phyloP scores from a whole-genome alignment of 2,329 filamentous ascomycete species.

The Arthrobotrys entomopaga region DNA sequence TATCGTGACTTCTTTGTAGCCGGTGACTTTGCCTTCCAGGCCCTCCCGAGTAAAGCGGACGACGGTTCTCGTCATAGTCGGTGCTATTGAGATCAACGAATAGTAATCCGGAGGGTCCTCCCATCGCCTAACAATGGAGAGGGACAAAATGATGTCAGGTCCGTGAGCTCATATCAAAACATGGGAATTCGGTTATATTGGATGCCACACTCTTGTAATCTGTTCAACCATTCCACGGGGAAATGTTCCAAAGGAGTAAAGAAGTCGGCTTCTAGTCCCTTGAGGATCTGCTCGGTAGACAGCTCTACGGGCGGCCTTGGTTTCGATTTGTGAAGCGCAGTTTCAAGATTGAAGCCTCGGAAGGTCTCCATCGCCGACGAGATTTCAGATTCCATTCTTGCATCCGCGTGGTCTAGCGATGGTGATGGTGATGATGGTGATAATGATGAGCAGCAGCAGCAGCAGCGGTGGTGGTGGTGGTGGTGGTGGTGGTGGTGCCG shows the following conservation, averaged over 20 bases:
- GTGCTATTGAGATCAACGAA: constrained; percentile 76
- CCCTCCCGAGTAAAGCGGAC: constrained; percentile 92
- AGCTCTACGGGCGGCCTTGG: constrained; percentile 22
- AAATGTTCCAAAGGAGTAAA: constrained; percentile 82
- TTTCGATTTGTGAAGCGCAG: constrained; percentile 14
- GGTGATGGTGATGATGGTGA: constrained; percentile 20
- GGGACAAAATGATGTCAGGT: constrained; percentile 32
- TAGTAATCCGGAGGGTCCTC: constrained; percentile 79
- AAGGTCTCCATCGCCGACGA: constrained; percentile 24
- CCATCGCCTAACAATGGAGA: constrained; percentile 70
- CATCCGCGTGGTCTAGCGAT: not conserved
- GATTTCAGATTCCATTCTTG: constrained; percentile 37
- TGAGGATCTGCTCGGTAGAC: constrained; percentile 20
- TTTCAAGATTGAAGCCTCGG: constrained; percentile 14
- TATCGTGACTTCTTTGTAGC: constrained; percentile 92
- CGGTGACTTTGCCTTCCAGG: constrained; percentile 88
- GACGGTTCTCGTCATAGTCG: constrained; percentile 92
- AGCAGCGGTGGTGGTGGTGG: not conserved
- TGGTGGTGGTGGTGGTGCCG: constrained; percentile 23
- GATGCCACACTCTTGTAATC: constrained; percentile 76
- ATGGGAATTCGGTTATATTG: constrained; percentile 58
- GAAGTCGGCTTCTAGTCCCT: constrained; percentile 76
- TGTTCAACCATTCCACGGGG: constrained; percentile 85
- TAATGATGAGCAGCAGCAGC: too few species aligned
- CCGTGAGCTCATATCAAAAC: constrained; percentile 28